phyloP scores from a whole-genome alignment of 495 filamentous ascomycete genomes.

The Aspergillus panamensis region DNA sequence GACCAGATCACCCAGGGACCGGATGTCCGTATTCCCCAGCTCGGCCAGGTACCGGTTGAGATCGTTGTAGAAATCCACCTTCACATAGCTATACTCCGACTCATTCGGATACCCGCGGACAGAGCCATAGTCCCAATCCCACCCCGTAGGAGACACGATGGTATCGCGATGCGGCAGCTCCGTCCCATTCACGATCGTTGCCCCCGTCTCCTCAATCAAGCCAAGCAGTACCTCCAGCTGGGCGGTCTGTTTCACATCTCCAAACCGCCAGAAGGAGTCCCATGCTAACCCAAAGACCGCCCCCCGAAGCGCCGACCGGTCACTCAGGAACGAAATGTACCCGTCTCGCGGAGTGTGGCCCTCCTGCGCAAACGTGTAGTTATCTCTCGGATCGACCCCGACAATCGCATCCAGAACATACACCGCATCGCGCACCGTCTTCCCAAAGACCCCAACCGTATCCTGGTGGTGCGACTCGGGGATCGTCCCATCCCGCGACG shows the following conservation, averaged over 20 bases:
- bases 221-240: constrained; percentile 51
- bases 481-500: constrained; percentile 59
- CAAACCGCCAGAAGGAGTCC: constrained; percentile 62
- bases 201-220: constrained; percentile 57
- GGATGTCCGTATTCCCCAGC: constrained; percentile 60
- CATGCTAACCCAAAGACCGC: constrained; percentile 69
- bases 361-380: constrained; percentile 55
- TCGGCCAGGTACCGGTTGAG: constrained; percentile 62
- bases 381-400: constrained; percentile 55
- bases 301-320: constrained; percentile 51
- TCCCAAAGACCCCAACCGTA: constrained; percentile 62
- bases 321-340: constrained; percentile 53
- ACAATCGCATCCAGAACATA: constrained; percentile 65
- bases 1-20: constrained; percentile 63
- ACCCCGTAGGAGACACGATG: constrained; percentile 59
- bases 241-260: constrained; percentile 48
- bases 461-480: constrained; percentile 66
- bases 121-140: constrained; percentile 70
- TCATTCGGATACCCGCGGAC: constrained; percentile 62
- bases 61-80: constrained; percentile 76
- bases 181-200: constrained; percentile 65
- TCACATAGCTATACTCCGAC: constrained; percentile 67
- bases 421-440: constrained; percentile 62
- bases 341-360: constrained; percentile 51
- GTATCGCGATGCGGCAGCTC: constrained; percentile 60